Evolutionary conservation across 2,329 filamentous ascomycete species (phyloP).

Genomic region (Scopulariopsis brevicaulis): DNA sequence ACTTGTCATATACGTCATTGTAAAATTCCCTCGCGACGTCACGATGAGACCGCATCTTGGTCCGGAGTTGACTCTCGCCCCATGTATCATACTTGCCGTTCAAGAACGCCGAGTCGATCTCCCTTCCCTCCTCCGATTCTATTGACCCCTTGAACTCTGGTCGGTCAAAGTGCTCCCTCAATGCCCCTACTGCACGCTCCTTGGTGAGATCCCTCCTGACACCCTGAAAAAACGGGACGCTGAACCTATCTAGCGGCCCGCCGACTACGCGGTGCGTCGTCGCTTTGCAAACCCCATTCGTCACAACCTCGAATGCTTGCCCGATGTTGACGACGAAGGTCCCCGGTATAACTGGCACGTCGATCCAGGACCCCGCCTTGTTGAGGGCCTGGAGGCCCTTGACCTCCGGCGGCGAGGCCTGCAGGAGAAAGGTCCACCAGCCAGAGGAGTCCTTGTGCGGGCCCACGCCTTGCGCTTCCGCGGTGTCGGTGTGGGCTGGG

Average conservation of each 20-base stretch:
- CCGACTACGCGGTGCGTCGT: conserved; percentile 34
- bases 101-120: conserved; percentile 37
- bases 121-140: conserved; percentile 22
- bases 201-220: conserved; percentile 33
- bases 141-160: conserved; percentile 7
- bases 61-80: conserved; percentile 41
- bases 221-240: conserved; percentile 36
- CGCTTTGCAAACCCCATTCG: conserved; percentile 38
- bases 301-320: conserved; percentile 46
- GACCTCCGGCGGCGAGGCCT: conserved; percentile 39
- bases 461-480: conserved; percentile 39
- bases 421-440: conserved; percentile 54
- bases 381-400: conserved; percentile 39
- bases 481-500: conserved; percentile 16
- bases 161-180: conserved; percentile 24
- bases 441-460: conserved; percentile 53
- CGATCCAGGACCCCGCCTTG: conserved; percentile 33
- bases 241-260: conserved; percentile 22
- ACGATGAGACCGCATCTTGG: conserved; percentile 39
- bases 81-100: conserved; percentile 38
- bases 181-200: conserved; percentile 23
- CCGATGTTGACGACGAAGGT: conserved; percentile 48
- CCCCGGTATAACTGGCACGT: conserved; percentile 31
- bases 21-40: conserved; percentile 36
- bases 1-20: conserved; percentile 31